Evolutionary conservation across 805 yeast genomes (phyloP).

Genomic region (Saccharomyces paradoxus): DNA sequence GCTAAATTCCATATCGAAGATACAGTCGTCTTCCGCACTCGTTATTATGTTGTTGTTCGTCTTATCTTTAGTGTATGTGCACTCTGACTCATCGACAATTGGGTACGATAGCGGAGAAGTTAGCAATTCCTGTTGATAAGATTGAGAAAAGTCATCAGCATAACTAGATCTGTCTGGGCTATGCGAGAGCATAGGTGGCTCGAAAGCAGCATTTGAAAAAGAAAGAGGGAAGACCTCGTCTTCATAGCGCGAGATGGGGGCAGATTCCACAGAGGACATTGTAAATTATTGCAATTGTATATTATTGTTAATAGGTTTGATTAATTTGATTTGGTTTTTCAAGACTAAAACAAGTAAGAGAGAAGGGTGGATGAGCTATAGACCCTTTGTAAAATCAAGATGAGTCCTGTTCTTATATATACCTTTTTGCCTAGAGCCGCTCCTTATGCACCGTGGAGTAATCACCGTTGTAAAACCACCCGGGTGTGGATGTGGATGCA

Average conservation of each 20-base stretch:
- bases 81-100: neutral
- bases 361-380: neutral
- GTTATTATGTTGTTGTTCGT: neutral
- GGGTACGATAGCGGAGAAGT: conserved; percentile 4
- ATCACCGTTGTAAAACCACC: neutral
- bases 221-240: conserved; percentile 10
- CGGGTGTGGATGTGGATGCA: neutral
- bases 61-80: neutral
- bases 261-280: conserved; percentile 1
- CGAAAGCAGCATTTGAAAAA: conserved; percentile 1
- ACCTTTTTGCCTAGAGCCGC: neutral
- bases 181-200: conserved; percentile 6
- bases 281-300: neutral
- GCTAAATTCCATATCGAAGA: neutral
- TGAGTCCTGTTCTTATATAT: neutral
- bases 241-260: conserved; percentile 1
- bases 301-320: neutral
- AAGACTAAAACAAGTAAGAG: neutral
- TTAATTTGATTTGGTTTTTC: neutral
- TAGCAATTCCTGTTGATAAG: conserved; percentile 5
- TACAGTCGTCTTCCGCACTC: conserved; percentile 1
- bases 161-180: conserved; percentile 1
- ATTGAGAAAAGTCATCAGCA: neutral
- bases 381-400: neutral
- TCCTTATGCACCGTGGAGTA: neutral